Conservation (phyloP, 202 grass and related monocot genomes). For the Dendrocalamus latiflorus region DNA sequence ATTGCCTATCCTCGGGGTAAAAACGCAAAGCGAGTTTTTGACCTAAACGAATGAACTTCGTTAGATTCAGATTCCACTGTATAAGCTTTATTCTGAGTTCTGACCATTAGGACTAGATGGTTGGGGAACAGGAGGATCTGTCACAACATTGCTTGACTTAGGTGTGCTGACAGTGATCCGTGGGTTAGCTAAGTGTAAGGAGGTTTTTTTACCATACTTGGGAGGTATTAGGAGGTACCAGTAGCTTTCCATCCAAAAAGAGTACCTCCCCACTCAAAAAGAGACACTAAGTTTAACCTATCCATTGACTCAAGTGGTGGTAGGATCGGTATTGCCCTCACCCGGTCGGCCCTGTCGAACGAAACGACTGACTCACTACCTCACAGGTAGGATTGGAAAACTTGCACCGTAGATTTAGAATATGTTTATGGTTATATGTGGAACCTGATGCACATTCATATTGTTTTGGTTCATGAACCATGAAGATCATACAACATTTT, state of each 20-base stretch:
- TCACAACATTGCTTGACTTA: not conserved
- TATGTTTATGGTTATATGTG: not conserved
- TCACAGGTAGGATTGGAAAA: too few species aligned
- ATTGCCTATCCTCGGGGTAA: not conserved
- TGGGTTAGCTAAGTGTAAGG: not conserved
- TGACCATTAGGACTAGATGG: not conserved
- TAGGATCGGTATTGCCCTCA: too few species aligned
- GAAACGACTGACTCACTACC: too few species aligned
- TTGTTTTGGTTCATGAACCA: not conserved
- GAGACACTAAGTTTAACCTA: too few species aligned
- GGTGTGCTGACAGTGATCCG: not conserved
- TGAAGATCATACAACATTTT: not conserved
- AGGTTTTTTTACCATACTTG: too few species aligned
- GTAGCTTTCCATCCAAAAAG: too few species aligned
- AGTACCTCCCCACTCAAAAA: too few species aligned
- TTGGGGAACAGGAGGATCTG: not conserved
- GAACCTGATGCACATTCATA: slow-evolving; percentile 5
- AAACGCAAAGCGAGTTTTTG: not conserved
- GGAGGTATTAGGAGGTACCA: too few species aligned
- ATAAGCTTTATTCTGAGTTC: not conserved
- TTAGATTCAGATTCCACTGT: not conserved
- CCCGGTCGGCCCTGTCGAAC: too few species aligned
- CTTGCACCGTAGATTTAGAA: too few species aligned
- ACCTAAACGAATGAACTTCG: not conserved
- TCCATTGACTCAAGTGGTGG: too few species aligned